Base-by-base conservation (phyloP, 2,329 filamentous ascomycete species). In the Neurospora crassa region DNA sequence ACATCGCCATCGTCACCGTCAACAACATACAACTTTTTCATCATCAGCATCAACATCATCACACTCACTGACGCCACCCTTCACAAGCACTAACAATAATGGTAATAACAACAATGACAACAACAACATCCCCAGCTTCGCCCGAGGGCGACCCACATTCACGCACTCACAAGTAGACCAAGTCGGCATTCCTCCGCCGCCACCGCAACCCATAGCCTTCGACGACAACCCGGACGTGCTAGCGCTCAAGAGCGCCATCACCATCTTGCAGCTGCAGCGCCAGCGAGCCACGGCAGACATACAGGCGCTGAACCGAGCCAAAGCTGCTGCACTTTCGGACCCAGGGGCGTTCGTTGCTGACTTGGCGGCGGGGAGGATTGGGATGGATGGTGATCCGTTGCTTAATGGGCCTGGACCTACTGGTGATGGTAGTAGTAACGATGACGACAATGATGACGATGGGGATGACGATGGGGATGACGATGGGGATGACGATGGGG, bases 181-280 rank as follows among this genome's bases (percentile, higher is more conserved):
- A 72, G 76, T 77, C 42, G 79, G 79, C 45, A 81, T 85, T 43
- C 78, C 81, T 40, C 83, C 86, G 1, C 86, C 86, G 4, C 82
- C 83, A 2, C 84, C 85, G 0, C 80, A 83, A 47, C 83, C 87
- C 67, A 83, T 91, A 72, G 84, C 86, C 75, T 88, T 90, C 73
- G 84, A 87, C 74, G 80, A 82, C 70, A 97, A 97, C 78, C 90
- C 93, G 8, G 95, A 98, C 83, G 93, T 91, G 34, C 91, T 97
- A 72, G 95, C 95, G 5, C 86, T 97, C 72, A 90, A 91, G 75
- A 92, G 92, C 37, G 92, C 94, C 67, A 93, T 97, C 72, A 91
- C 92, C 10, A 90, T 97, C 69, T 84, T 98, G 67, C 93, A 97
- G 82, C 86, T 97, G 74, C 95, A 98, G 83, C 90, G 90, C 74